Conservation (phyloP, 2,329 filamentous ascomycete species). For the Stromatinia cepivora region DNA sequence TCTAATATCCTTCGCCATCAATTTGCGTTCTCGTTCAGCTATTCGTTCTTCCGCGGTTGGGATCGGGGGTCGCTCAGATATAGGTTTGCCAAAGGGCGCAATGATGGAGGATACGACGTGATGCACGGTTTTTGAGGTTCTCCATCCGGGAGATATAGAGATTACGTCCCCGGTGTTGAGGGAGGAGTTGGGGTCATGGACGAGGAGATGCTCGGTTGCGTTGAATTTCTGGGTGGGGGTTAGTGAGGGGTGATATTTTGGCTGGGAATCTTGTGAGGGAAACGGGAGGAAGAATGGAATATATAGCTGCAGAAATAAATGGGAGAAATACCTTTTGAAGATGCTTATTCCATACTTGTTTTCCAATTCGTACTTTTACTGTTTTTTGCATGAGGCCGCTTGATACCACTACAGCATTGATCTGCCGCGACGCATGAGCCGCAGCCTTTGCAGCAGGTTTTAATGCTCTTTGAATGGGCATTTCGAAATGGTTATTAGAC, state of each 20-base stretch:
- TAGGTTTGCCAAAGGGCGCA: conserved; percentile 65
- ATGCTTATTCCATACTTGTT: conserved; percentile 68
- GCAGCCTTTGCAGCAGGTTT: neutral
- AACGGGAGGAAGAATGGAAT: neutral
- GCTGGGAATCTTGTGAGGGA: neutral
- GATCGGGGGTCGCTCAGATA: conserved; percentile 64
- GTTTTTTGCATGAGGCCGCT: conserved; percentile 77
- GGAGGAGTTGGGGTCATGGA: conserved; percentile 76
- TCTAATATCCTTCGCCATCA: conserved; percentile 57
- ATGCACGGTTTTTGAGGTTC: conserved; percentile 64
- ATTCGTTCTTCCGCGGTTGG: conserved; percentile 64
- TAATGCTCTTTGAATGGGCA: conserved; percentile 5
- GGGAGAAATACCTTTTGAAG: conserved; percentile 64
- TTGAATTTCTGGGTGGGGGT: conserved; percentile 59
- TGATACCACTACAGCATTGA: conserved; percentile 65
- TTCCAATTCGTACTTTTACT: conserved; percentile 73
- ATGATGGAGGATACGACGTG: conserved; percentile 76
- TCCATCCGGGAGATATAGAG: conserved; percentile 65
- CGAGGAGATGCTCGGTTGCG: conserved; percentile 63
- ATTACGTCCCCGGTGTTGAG: conserved; percentile 75
- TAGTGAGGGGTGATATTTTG: neutral
- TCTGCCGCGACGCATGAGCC: conserved; percentile 15
- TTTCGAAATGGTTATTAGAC: neutral
- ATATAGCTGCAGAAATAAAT: neutral
- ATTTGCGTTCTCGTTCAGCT: conserved; percentile 54